These are phyloP conservation scores for Coccomyxa subellipsoidea DNA, from an alignment of 163 green algal species.

Conservation along the genomic window DNA sequence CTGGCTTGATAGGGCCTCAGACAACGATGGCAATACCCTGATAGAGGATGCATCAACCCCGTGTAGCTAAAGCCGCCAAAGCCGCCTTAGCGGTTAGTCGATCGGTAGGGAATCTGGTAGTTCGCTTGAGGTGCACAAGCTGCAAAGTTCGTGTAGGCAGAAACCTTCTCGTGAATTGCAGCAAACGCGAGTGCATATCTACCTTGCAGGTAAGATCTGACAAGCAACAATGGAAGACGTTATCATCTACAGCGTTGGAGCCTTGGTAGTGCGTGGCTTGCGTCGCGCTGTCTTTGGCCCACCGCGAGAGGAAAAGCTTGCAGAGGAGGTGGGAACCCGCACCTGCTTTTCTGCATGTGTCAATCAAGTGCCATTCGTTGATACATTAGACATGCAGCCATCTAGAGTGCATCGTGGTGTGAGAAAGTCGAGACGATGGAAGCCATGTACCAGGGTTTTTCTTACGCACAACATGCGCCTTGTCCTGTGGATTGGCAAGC, in stretches of 20 bases:
- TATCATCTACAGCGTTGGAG: not conserved
- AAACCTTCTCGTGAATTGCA: not conserved
- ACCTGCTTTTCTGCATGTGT: too few relatives aligned
- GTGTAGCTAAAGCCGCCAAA: too few relatives aligned
- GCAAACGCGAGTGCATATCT: not conserved
- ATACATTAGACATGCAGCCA: not conserved
- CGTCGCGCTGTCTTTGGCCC: not conserved
- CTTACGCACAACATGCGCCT: too few relatives aligned
- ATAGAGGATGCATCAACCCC: too few relatives aligned
- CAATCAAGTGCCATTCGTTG: too few relatives aligned
- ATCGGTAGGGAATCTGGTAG: too few relatives aligned
- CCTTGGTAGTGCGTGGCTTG: not conserved
- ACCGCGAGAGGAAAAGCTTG: not conserved
- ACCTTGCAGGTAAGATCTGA: not conserved
- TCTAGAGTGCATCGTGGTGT: not conserved
- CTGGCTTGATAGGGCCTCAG: too few relatives aligned
- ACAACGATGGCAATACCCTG: too few relatives aligned
- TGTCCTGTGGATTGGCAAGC: too few relatives aligned
- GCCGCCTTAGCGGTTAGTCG: too few relatives aligned
- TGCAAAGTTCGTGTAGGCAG: not conserved
- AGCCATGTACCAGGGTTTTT: not conserved
- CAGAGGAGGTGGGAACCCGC: not conserved
- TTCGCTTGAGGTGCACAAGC: too few relatives aligned
- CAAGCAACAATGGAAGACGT: not conserved
- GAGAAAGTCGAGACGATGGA: not conserved